Conservation (phyloP, 2,329 filamentous ascomycete genomes). For the Talaromyces pinophilus region DNA sequence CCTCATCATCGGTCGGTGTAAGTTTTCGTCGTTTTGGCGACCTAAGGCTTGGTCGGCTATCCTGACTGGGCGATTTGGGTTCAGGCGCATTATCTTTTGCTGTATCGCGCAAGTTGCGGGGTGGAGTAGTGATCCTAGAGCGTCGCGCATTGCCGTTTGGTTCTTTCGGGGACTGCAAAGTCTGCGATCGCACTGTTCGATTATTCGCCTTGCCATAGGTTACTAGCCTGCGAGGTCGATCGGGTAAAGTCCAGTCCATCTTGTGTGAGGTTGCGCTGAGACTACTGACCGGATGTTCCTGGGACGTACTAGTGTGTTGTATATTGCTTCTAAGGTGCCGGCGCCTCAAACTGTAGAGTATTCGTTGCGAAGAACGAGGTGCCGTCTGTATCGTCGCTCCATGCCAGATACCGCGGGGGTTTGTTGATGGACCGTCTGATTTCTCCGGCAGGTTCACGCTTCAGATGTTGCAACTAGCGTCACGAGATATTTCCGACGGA, state of each 20-base stretch:
- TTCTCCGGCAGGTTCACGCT: background rate
- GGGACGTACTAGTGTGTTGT: no score
- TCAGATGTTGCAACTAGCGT: background rate
- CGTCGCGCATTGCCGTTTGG: constrained; percentile 11
- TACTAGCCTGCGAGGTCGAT: constrained; percentile 34
- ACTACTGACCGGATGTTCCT: background rate
- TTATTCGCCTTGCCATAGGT: constrained; percentile 40
- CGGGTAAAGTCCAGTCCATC: constrained; percentile 24
- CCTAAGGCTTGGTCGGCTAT: constrained; percentile 22
- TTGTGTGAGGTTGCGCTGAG: background rate
- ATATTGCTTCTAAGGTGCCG: background rate
- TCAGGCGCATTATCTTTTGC: constrained; percentile 27
- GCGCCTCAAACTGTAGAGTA: background rate
- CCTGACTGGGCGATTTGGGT: constrained; percentile 33
- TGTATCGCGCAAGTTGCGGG: background rate
- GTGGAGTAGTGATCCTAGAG: background rate
- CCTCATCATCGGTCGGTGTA: constrained; percentile 11
- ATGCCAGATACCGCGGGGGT: constrained; percentile 3
- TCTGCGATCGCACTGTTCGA: constrained; percentile 1
- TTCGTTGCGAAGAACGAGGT: constrained; percentile 10
- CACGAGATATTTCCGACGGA: background rate
- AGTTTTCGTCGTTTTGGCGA: constrained; percentile 29
- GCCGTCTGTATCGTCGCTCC: constrained; percentile 6
- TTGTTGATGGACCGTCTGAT: background rate
- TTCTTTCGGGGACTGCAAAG: background rate